Percentiles rank a stretch among this genome's conserved stretches.
Evolutionary conservation across 2,329 filamentous ascomycete species (phyloP).

Genomic region (Lecanosticta acicola): DNA sequence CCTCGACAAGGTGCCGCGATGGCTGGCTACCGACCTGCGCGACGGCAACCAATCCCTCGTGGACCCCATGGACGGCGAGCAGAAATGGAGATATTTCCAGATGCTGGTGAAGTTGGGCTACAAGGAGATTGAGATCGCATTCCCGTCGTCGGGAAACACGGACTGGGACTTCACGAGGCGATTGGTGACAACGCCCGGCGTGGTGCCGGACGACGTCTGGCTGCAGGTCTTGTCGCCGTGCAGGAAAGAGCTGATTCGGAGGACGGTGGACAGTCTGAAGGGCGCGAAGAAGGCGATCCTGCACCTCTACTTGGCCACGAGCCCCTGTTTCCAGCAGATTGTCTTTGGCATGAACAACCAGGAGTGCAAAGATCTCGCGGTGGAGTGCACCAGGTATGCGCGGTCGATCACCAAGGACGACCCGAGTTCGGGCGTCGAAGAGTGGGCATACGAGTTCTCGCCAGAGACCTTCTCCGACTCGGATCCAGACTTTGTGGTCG

Average conservation of each 20-base stretch:
- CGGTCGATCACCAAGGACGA: slow-evolving; percentile 83
- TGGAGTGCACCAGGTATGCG: slow-evolving; percentile 79
- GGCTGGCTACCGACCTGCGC: slow-evolving; percentile 81
- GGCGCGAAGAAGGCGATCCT: slow-evolving; percentile 91
- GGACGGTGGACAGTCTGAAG: slow-evolving; percentile 81
- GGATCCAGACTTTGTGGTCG: slow-evolving; percentile 71
- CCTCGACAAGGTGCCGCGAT: slow-evolving; percentile 78
- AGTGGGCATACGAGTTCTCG: slow-evolving; percentile 78
- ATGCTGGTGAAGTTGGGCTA: slow-evolving; percentile 90
- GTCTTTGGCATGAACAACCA: slow-evolving; percentile 85
- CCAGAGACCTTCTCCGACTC: slow-evolving; percentile 91
- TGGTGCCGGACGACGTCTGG: slow-evolving; percentile 81
- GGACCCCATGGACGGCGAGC: slow-evolving; percentile 92
- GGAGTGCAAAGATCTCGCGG: slow-evolving; percentile 73
- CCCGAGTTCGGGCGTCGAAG: slow-evolving; percentile 50
- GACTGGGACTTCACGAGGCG: slow-evolving; percentile 93
- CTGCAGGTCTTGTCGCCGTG: slow-evolving; percentile 90
- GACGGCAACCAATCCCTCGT: slow-evolving; percentile 93
- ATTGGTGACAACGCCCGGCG: slow-evolving; percentile 76
- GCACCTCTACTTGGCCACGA: slow-evolving; percentile 93
- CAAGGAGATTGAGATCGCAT: slow-evolving; percentile 96
- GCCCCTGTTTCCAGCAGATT: slow-evolving; percentile 87
- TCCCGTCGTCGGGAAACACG: slow-evolving; percentile 88
- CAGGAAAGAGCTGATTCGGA: slow-evolving; percentile 80
- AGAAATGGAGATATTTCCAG: slow-evolving; percentile 93